Conservation (phyloP, 177 flowering plant species). For the Vitis hybrid region DNA sequence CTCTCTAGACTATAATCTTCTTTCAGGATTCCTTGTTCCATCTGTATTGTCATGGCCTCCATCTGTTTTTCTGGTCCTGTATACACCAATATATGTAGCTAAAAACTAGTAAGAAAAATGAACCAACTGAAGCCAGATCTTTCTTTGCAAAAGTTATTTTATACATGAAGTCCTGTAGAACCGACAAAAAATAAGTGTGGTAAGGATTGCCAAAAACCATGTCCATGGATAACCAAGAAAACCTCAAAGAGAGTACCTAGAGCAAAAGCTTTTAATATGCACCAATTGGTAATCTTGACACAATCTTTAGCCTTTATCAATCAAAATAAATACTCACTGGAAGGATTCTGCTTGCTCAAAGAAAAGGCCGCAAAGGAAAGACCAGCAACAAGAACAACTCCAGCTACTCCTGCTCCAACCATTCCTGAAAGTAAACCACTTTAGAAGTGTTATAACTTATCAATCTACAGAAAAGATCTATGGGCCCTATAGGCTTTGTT, state of each 20-base stretch:
- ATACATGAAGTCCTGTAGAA: no score
- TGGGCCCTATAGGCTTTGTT: no score
- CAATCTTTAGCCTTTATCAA: background rate
- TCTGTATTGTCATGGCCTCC: slow-evolving; percentile 57
- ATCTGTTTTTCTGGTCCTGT: slow-evolving; percentile 57
- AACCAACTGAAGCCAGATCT: background rate
- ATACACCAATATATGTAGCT: slow-evolving; percentile 10
- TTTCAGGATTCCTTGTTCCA: slow-evolving; percentile 28
- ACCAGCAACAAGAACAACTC: slow-evolving; percentile 66
- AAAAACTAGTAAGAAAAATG: background rate
- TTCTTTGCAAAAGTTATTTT: no score
- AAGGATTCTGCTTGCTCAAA: slow-evolving; percentile 44
- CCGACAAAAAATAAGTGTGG: background rate
- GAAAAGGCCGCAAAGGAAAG: slow-evolving; percentile 64
- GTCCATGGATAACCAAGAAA: background rate
- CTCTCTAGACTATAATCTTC: slow-evolving; percentile 30
- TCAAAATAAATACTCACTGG: slow-evolving; percentile 46
- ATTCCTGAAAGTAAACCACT: slow-evolving; percentile 75
- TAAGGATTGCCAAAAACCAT: background rate
- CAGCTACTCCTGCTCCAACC: slow-evolving; percentile 70
- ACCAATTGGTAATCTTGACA: background rate
- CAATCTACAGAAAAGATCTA: no score
- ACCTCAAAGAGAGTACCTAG: background rate
- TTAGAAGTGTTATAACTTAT: slow-evolving; percentile 46
- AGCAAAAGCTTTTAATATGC: background rate